Evolutionary conservation across 257 asterid species (phyloP).

Genomic region (Jasminum sambac): DNA sequence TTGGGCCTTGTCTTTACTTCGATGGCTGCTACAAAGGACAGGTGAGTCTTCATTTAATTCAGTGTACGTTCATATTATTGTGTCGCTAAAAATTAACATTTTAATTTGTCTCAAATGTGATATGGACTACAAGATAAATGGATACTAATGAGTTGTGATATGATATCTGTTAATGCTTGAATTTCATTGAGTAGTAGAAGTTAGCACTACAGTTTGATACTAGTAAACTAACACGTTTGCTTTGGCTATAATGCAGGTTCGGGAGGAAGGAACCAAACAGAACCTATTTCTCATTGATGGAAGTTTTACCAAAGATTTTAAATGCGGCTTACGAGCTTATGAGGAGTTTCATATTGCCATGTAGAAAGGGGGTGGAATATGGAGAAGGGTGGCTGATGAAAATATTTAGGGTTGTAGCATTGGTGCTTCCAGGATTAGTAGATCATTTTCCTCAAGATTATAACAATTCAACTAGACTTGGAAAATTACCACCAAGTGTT

Average conservation of each 20-base stretch:
- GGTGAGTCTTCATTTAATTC: constrained; percentile 27
- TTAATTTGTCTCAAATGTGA: no score
- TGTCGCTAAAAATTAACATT: no score
- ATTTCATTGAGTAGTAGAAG: no score
- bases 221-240: not conserved
- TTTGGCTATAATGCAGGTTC: constrained; percentile 36
- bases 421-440: constrained; percentile 53
- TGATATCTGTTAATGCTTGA: no score
- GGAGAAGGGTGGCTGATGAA: constrained; percentile 48
- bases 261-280: constrained; percentile 75
- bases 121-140: no score
- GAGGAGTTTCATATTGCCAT: constrained; percentile 53
- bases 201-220: not conserved
- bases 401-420: constrained; percentile 40
- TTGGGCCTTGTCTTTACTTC: constrained; percentile 67
- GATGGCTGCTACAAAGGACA: constrained; percentile 57
- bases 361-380: constrained; percentile 46
- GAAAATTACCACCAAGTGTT: constrained; percentile 26
- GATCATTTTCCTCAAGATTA: constrained; percentile 57
- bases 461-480: constrained; percentile 55
- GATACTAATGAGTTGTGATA: no score
- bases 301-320: constrained; percentile 44
- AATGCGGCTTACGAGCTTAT: constrained; percentile 52
- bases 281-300: constrained; percentile 63
- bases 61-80: no score